Evolutionary conservation across 2,329 filamentous ascomycete species (phyloP), one percentile per base, ranked within the genome.

Genomic region (Drechslerella dactyloides): DNA sequence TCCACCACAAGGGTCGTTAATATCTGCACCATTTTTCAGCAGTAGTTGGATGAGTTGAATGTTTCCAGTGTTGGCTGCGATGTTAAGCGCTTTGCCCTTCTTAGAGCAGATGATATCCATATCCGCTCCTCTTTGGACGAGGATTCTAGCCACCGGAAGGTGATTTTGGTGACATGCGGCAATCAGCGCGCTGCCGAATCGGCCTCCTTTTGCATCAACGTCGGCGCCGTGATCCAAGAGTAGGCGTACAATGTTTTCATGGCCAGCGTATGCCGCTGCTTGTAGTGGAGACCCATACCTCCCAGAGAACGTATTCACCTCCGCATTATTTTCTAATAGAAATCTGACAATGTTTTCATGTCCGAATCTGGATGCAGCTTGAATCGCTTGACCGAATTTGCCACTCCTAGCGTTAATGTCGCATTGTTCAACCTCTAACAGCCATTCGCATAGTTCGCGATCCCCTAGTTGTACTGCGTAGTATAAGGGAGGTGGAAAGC

Each of bases 151-250:
- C 11, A 57, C 10, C 24, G 51, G 15, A n/a, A 56, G 24, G 33
- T 57, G 60, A 24, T 27, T 30, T 24, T 64, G 11, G 13, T 52
- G 17, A 24, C 60, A 64, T 17, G 52, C 51, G 2, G 50, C 51
- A 42, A 51, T 50, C 37, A 64, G 21, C 23, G 60, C 52, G 13
- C 40, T 56, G 8, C 52, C 60, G 35, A 50, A 57, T 30, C 42
- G 27, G 1, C 37, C 48, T 13, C 58, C 46, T 24, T 19, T 21
- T 5, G 46, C 58, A 23, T 63, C 55, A 48, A 55, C 24, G 35
- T 64, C 17, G 40, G 60, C 60, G 8, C 60, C 60, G 17, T 57
- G 52, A 17, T 51, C 24, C n/a, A 64, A 30, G 21, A 64, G 60
- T 19, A 64, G 13, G 10, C 44, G 23, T 7, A 56, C 51, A 17